Evolutionary conservation across 129 eudicot species (phyloP).

Genomic region (Logfia minima): DNA sequence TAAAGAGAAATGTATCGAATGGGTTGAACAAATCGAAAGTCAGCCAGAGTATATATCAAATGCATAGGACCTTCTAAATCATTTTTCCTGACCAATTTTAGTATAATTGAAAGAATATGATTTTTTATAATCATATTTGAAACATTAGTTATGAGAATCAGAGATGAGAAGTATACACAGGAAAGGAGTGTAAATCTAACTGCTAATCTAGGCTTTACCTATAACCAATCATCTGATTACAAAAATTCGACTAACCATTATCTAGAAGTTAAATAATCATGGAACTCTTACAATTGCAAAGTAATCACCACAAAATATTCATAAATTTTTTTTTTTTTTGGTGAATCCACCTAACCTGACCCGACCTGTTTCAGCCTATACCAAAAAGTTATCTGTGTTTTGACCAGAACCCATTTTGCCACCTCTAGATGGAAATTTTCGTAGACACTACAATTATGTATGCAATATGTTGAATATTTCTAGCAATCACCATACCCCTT

Average conservation of each 20-base stretch:
- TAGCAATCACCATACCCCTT: neutral
- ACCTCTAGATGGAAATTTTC: neutral
- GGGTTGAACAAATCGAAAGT: no score
- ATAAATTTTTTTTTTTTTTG: neutral
- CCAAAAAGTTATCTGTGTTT: neutral
- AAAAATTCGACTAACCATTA: neutral
- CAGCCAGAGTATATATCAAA: no score
- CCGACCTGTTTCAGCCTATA: neutral
- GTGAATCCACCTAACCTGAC: neutral
- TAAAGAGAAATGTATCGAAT: neutral
- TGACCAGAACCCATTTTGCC: neutral
- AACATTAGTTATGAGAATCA: no score
- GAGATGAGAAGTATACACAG: neutral
- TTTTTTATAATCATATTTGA: no score
- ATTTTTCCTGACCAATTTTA: neutral
- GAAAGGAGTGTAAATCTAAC: neutral
- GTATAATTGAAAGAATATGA: no score
- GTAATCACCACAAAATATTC: no score
- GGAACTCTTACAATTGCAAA: neutral
- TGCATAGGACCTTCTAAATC: neutral
- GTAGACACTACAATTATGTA: neutral
- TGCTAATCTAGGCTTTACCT: neutral
- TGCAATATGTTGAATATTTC: neutral
- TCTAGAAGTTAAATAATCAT: neutral
- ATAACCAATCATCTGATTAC: neutral